These are phyloP conservation scores for Davidsoniella eucalypti DNA, from an alignment of 2,329 filamentous ascomycete species.

Conservation along the genomic window DNA sequence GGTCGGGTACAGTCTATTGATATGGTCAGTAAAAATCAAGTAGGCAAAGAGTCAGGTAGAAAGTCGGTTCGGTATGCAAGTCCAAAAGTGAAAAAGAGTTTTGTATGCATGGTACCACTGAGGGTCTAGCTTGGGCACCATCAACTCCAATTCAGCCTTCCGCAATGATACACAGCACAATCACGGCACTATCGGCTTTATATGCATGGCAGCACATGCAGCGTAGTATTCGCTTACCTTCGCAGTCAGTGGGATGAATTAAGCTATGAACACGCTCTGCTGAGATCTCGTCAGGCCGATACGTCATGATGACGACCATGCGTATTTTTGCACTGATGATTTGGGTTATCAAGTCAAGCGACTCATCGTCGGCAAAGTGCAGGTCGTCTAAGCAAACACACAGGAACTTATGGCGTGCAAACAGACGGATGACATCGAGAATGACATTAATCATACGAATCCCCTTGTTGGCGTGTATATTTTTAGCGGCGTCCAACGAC, in stretches of 20 bases:
- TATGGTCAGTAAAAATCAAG: constrained; percentile 16
- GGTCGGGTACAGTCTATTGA: constrained; percentile 26
- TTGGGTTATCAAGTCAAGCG: constrained; percentile 64
- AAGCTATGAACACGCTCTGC: constrained; percentile 37
- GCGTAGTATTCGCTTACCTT: constrained; percentile 24
- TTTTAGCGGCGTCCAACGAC: constrained; percentile 39
- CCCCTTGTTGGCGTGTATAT: constrained; percentile 41
- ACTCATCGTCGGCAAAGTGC: constrained; percentile 81
- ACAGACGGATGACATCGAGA: constrained; percentile 65
- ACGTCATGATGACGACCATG: constrained; percentile 67
- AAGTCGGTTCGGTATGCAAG: too few relatives aligned
- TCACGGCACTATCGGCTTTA: not conserved
- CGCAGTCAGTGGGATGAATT: constrained; percentile 35
- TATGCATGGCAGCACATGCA: not conserved
- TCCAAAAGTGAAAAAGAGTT: not conserved
- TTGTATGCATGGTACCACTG: too few relatives aligned
- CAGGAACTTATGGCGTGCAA: constrained; percentile 71
- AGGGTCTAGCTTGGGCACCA: too few relatives aligned
- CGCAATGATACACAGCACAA: too few relatives aligned
- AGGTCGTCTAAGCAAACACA: constrained; percentile 81
- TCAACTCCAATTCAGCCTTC: too few relatives aligned
- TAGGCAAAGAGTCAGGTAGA: not conserved
- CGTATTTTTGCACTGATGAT: constrained; percentile 65
- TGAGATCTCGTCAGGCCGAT: constrained; percentile 48
- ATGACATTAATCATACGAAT: constrained; percentile 77